These are phyloP conservation scores for Pluteus cervinus DNA, from an alignment of 768 basidiomycete genomes.

Conservation along the genomic window DNA sequence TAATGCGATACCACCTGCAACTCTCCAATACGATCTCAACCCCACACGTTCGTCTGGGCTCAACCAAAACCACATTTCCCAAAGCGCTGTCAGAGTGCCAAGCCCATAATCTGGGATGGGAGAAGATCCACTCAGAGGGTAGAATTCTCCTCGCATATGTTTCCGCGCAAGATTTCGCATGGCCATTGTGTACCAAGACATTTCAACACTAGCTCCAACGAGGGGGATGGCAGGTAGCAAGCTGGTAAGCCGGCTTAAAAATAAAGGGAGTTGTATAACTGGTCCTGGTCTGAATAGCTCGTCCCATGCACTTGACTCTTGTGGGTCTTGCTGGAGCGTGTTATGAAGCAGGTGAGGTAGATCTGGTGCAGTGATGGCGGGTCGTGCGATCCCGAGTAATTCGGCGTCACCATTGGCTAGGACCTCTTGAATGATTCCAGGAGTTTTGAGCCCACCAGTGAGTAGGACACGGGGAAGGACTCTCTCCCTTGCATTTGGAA, in stretches of 20 bases:
- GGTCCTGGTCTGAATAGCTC: conserved; percentile 36
- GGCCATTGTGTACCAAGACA: conserved; percentile 64
- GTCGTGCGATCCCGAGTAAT: conserved; percentile 72
- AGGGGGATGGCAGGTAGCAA: conserved; percentile 45
- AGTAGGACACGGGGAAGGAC: conserved; percentile 61
- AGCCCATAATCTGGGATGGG: conserved; percentile 23
- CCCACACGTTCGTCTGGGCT: too few relatives aligned
- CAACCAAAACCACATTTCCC: conserved; percentile 50
- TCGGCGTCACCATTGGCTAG: conserved; percentile 55
- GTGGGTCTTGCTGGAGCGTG: conserved; percentile 6
- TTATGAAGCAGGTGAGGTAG: conserved; percentile 39
- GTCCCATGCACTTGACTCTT: conserved; percentile 16
- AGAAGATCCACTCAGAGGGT: too few relatives aligned
- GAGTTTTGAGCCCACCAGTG: conserved; percentile 73
- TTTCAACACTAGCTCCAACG: conserved; percentile 54
- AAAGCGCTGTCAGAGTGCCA: conserved; percentile 28
- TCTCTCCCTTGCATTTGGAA: conserved; percentile 15
- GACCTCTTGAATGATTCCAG: conserved; percentile 46
- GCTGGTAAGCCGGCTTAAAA: conserved; percentile 19
- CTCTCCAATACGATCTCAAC: too few relatives aligned
- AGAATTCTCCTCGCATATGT: conserved; percentile 4
- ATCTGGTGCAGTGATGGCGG: conserved; percentile 55
- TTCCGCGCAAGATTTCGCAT: conserved; percentile 40
- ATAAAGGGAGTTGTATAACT: conserved; percentile 13
- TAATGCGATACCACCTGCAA: too few relatives aligned